Evolutionary conservation across 495 filamentous ascomycete genomes (phyloP).

Genomic region (Lichina pygmaea): DNA sequence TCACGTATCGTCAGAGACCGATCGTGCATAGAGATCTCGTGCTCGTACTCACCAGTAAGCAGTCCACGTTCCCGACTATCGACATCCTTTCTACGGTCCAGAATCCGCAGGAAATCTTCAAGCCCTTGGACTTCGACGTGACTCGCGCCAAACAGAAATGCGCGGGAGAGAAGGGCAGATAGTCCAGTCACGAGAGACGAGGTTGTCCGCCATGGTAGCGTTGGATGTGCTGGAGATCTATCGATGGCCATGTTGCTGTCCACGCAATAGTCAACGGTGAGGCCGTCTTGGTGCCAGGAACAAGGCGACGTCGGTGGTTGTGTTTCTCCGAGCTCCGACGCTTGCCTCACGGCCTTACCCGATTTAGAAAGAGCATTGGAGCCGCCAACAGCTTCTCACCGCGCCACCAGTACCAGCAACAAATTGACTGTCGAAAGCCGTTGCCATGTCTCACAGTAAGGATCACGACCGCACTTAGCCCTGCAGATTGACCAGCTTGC

Average conservation of each 20-base stretch:
- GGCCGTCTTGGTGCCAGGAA: no score
- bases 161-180: conserved; percentile 9
- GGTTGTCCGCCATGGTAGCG: conserved; percentile 7
- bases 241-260: background rate
- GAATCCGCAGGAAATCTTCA: conserved; percentile 41
- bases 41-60: conserved; percentile 43
- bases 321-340: no score
- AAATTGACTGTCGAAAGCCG: background rate
- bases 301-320: no score
- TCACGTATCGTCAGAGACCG: background rate
- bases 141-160: conserved; percentile 12
- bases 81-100: conserved; percentile 45
- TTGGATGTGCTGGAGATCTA: conserved; percentile 2
- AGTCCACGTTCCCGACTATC: conserved; percentile 46
- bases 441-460: conserved; percentile 29
- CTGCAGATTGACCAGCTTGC: no score
- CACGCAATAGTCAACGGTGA: no score
- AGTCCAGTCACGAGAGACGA: conserved; percentile 11
- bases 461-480: background rate
- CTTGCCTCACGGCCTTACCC: no score
- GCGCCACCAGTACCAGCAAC: no score
- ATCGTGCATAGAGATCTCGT: background rate
- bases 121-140: conserved; percentile 37
- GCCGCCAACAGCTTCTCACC: no score
- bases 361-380: no score